A percentile compares a stretch with the other conserved stretches of the same genome.
Evolutionary conservation across 2,329 filamentous ascomycete genomes (phyloP).

Genomic region (Colletotrichum filicis): DNA sequence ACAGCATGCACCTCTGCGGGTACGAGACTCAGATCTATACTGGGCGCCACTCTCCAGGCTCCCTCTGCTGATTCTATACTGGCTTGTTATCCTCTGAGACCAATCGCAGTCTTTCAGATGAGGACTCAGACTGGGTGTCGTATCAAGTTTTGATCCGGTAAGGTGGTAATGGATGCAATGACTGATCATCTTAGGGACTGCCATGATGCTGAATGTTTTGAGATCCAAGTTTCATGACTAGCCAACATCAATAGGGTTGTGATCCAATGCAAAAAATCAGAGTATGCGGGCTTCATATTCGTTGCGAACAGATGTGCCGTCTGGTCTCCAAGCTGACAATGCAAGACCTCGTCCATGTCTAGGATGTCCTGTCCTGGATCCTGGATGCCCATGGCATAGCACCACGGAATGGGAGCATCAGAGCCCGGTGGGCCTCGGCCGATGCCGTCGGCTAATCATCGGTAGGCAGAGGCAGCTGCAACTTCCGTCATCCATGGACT

Average conservation of each 20-base stretch:
- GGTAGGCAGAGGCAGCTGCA: constrained; percentile 18
- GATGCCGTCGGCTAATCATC: constrained; percentile 25
- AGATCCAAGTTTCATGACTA: background rate
- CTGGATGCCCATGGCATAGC: background rate
- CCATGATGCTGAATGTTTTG: background rate
- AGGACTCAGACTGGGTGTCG: background rate
- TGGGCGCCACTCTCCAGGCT: background rate
- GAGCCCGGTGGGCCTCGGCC: constrained; percentile 23
- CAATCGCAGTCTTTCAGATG: background rate
- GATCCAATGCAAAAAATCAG: background rate
- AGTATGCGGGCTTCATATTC: background rate
- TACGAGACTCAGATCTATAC: background rate
- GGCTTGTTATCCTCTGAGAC: background rate
- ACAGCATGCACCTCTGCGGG: background rate
- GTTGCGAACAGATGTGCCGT: background rate
- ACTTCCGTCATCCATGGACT: constrained; percentile 17
- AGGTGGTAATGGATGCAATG: background rate
- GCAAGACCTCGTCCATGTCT: background rate
- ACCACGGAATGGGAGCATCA: background rate
- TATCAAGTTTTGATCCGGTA: background rate
- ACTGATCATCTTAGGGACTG: background rate
- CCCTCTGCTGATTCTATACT: background rate
- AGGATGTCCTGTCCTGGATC: background rate
- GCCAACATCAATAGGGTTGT: background rate
- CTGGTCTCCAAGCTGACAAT: background rate